These are phyloP conservation scores for Trichoderma sp. DNA, from an alignment of 2,329 filamentous ascomycete genomes.

Conservation along the genomic window DNA sequence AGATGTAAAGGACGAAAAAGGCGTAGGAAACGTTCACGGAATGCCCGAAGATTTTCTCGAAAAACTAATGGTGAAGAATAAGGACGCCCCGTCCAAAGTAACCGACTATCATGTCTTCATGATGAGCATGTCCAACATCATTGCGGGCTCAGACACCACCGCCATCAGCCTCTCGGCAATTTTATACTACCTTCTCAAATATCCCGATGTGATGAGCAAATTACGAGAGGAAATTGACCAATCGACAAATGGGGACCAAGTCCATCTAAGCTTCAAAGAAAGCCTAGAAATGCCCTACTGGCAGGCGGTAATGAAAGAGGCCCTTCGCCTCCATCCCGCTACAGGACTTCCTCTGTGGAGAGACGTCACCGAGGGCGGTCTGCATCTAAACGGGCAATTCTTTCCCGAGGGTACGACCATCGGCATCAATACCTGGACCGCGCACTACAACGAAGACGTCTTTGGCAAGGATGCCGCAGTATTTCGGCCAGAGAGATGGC, in stretches of 20 bases:
- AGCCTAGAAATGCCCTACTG: conserved; percentile 51
- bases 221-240: conserved; percentile 32
- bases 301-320: conserved; percentile 57
- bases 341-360: conserved; percentile 51
- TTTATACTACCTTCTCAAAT: conserved; percentile 47
- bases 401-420: conserved; percentile 39
- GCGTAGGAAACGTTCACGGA: neutral
- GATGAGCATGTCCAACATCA: conserved; percentile 38
- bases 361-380: conserved; percentile 48
- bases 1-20: conserved; percentile 20
- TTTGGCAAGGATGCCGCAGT: conserved; percentile 38
- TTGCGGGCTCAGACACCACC: conserved; percentile 49
- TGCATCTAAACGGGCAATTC: conserved; percentile 39
- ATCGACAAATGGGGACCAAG: neutral
- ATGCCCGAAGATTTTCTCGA: conserved; percentile 26
- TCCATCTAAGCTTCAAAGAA: conserved; percentile 42
- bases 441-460: conserved; percentile 35
- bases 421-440: conserved; percentile 41
- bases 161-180: conserved; percentile 48
- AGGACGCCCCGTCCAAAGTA: conserved; percentile 22
- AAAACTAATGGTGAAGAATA: conserved; percentile 24
- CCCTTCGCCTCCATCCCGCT: conserved; percentile 52
- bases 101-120: conserved; percentile 25
- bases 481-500: conserved; percentile 47
- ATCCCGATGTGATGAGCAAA: conserved; percentile 30